Conservation (phyloP, 192 early-diverging fungal genomes). For the Coemansia sp. region DNA sequence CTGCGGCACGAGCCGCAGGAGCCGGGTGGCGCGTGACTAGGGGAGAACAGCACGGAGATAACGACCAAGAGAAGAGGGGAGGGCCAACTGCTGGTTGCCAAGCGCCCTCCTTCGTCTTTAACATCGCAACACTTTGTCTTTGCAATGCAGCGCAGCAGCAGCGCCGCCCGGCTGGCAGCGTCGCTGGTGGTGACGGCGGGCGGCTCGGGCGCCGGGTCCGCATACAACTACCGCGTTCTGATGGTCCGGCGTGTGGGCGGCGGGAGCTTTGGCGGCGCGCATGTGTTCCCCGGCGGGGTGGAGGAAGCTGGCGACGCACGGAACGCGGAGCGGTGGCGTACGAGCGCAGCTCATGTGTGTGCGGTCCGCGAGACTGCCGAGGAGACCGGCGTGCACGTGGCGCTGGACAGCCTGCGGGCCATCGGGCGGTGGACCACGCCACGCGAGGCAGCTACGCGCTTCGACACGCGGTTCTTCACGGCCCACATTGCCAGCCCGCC, state of each 20-base stretch:
- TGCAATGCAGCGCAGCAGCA: neutral
- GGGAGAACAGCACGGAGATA: no score
- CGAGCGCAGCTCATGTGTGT: conserved; percentile 49
- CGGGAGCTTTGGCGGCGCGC: conserved; percentile 24
- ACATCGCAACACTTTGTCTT: neutral
- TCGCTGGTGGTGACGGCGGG: conserved; percentile 44
- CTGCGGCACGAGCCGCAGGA: no score
- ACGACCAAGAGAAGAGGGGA: no score
- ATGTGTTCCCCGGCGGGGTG: conserved; percentile 46
- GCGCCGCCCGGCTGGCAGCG: conserved; percentile 12
- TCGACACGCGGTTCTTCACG: conserved; percentile 44
- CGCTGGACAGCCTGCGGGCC: conserved; percentile 47
- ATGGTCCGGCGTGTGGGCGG: conserved; percentile 35
- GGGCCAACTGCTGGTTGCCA: no score
- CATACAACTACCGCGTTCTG: conserved; percentile 46
- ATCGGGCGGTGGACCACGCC: conserved; percentile 55
- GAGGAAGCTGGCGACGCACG: conserved; percentile 16
- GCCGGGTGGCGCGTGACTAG: no score
- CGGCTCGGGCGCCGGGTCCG: neutral
- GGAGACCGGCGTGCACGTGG: conserved; percentile 63
- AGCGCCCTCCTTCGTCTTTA: no score
- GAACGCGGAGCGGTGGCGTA: neutral
- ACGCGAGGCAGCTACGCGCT: conserved; percentile 17
- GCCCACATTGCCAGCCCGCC: conserved; percentile 7
- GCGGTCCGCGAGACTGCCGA: conserved; percentile 80